Base-by-base conservation (phyloP, 2,329 filamentous ascomycete species). In the Penicillium janthinellum region DNA sequence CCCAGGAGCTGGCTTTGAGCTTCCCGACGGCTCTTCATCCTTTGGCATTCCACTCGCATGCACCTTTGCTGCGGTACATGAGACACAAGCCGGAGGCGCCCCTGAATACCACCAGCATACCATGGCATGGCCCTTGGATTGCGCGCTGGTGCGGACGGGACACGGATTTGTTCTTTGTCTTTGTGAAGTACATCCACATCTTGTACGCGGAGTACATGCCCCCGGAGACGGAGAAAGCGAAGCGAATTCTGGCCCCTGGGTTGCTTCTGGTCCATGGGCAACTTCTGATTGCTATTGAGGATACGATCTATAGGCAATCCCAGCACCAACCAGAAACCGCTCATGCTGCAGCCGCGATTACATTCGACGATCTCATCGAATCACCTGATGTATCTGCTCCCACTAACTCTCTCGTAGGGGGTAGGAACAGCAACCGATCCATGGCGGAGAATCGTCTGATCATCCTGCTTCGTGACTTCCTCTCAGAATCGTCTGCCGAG, bases 401-500 rank as follows among this genome's bases (percentile, higher is more conserved):
- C 5, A 81, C 89, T 4, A 76, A 90, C 64, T 83, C 86, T 0
- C 78, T 90, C 38, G 83, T 88, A 12, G 84, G 88, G 47, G 83
- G 83, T 42, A 64, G 63, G 39, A 94, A 96, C 72, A 84, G 90
- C 52, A 83, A 90, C 67, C 87, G 89, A 66, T 86, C 87, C 52
- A 96, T 96, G 90, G 87, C 88, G n/a, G 92, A 96, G 75, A 96
- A 96, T 65, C 86, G 92, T 58, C 79, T 96, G 56, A 85, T 97
- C 57, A 88, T 94, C 71, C 78, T 96, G 61, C 83, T 96, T 51
- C 89, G 90, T 65, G 91, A 96, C 72, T 85, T 96, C 61, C 82
- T 96, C 34, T 87, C 86, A 1, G 86, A 89, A 66, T 77, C 82
- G 7, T 83, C 83, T 20, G 73, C 81, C 53, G 85, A 83, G 57